Percentiles rank a stretch among this genome's conserved stretches.
Evolutionary conservation across 768 basidiomycete species (phyloP).

Genomic region (Phlegmacium glaucopus): DNA sequence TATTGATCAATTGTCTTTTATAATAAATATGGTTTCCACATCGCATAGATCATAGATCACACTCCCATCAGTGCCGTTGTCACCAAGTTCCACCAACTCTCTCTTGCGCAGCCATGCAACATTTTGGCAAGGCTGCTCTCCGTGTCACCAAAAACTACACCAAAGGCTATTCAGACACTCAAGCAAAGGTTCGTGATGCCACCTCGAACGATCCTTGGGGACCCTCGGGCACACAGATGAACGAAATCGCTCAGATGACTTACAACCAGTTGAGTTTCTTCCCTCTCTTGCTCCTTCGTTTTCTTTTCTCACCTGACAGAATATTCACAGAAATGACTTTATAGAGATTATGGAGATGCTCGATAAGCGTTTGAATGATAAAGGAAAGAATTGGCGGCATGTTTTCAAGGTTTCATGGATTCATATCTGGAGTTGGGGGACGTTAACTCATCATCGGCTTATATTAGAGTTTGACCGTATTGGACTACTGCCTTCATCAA

Average conservation of each 20-base stretch:
- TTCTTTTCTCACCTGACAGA: not conserved
- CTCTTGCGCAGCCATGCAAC: slow-evolving; percentile 47
- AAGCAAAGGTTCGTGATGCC: slow-evolving; percentile 94
- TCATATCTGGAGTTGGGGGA: not conserved
- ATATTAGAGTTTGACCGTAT: slow-evolving; percentile 77
- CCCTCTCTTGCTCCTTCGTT: not conserved
- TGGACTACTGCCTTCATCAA: slow-evolving; percentile 94
- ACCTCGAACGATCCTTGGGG: slow-evolving; percentile 99
- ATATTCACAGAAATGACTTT: slow-evolving; percentile 94
- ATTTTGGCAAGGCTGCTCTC: slow-evolving; percentile 81
- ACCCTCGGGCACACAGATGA: slow-evolving; percentile 97
- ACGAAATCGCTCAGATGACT: slow-evolving; percentile 94
- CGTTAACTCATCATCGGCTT: slow-evolving; percentile 1
- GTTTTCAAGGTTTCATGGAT: slow-evolving; percentile 80
- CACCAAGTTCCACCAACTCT: not conserved
- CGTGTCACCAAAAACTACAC: slow-evolving; percentile 95
- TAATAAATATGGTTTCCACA: not conserved
- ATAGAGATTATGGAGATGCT: slow-evolving; percentile 99
- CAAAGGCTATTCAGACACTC: slow-evolving; percentile 91
- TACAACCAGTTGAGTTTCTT: slow-evolving; percentile 82
- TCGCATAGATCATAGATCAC: not conserved
- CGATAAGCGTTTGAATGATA: slow-evolving; percentile 96
- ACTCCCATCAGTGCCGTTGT: not conserved
- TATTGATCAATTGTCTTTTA: slow-evolving; percentile 1
- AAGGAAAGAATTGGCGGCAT: slow-evolving; percentile 99